A percentile compares a stretch with the other conserved stretches of the same genome.
These are phyloP conservation scores for Macrocybe gigantea DNA, from an alignment of 768 basidiomycete genomes.

Conservation along the genomic window DNA sequence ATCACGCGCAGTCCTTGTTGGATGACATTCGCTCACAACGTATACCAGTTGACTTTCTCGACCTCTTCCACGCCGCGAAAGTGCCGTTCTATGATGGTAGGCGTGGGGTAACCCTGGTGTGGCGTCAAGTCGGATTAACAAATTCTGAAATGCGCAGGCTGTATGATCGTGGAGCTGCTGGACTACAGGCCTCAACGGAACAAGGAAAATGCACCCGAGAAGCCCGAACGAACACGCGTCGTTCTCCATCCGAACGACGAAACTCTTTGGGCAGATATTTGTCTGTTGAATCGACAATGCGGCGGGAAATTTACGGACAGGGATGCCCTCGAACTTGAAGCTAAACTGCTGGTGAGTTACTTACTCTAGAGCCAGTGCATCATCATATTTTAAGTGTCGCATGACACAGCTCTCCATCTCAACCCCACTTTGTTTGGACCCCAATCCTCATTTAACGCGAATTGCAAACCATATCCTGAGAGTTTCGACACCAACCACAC, in stretches of 20 bases:
- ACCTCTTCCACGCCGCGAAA: constrained; percentile 66
- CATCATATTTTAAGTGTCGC: constrained; percentile 4
- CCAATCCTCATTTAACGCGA: constrained; percentile 70
- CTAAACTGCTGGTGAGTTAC: constrained; percentile 59
- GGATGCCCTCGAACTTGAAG: constrained; percentile 70
- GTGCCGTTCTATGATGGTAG: constrained; percentile 83
- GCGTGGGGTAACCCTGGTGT: constrained; percentile 12
- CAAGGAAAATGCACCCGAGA: constrained; percentile 53
- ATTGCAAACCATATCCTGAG: constrained; percentile 71
- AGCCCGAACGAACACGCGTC: constrained; percentile 60
- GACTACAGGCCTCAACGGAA: constrained; percentile 62
- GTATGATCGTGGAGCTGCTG: constrained; percentile 78
- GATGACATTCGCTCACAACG: constrained; percentile 80
- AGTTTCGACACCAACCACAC: constrained; percentile 68
- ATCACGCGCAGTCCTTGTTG: constrained; percentile 45
- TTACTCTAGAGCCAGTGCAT: constrained; percentile 1
- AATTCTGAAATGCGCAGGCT: constrained; percentile 39
- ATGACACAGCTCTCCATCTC: constrained; percentile 59
- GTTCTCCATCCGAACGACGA: constrained; percentile 76
- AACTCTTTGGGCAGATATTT: constrained; percentile 76
- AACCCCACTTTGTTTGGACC: constrained; percentile 73
- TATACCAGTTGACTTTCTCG: constrained; percentile 83
- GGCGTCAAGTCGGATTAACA: background rate
- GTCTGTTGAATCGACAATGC: constrained; percentile 54
- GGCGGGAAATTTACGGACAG: constrained; percentile 62